A percentile compares a stretch with the other conserved stretches of the same genome.
Evolutionary conservation across 495 filamentous ascomycete species (phyloP).

Genomic region (Annulohypoxylon maeteangense): DNA sequence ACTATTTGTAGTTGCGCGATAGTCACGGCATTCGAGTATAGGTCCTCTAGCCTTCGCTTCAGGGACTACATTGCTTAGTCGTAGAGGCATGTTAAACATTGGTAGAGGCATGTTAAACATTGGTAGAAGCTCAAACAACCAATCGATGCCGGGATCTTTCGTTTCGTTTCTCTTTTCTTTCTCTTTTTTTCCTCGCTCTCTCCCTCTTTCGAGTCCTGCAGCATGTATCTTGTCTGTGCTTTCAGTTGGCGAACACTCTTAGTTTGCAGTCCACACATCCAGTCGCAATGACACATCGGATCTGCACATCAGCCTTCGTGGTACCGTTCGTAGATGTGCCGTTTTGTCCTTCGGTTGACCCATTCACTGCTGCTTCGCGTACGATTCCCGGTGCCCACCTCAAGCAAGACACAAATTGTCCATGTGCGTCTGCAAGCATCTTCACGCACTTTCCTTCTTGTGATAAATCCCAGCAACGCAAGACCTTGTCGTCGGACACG

Average conservation of each 20-base stretch:
- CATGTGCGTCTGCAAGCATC: slow-evolving; percentile 80
- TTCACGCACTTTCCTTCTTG: slow-evolving; percentile 94
- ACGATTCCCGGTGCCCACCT: slow-evolving; percentile 88
- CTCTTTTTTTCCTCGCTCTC: no score
- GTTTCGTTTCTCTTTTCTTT: background rate
- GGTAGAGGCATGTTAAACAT: background rate
- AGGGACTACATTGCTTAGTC: background rate
- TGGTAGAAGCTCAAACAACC: background rate
- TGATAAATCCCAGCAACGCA: slow-evolving; percentile 93
- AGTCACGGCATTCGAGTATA: slow-evolving; percentile 6
- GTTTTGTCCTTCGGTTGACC: slow-evolving; percentile 62
- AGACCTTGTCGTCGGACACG: slow-evolving; percentile 88
- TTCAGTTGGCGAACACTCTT: slow-evolving; percentile 67
- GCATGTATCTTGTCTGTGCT: background rate
- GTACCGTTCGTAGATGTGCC: slow-evolving; percentile 60
- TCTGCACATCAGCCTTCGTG: slow-evolving; percentile 62
- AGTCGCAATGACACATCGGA: slow-evolving; percentile 71
- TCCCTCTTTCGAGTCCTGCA: slow-evolving; percentile 11
- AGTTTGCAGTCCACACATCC: slow-evolving; percentile 71
- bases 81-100: background rate
- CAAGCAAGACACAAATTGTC: slow-evolving; percentile 87
- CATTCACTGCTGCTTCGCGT: slow-evolving; percentile 64
- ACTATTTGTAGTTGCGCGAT: background rate
- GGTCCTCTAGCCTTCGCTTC: background rate
- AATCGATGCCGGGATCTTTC: background rate